Evolutionary conservation across 1,284 basidiomycete species (phyloP).

Genomic region (Butyriboletus regius): DNA sequence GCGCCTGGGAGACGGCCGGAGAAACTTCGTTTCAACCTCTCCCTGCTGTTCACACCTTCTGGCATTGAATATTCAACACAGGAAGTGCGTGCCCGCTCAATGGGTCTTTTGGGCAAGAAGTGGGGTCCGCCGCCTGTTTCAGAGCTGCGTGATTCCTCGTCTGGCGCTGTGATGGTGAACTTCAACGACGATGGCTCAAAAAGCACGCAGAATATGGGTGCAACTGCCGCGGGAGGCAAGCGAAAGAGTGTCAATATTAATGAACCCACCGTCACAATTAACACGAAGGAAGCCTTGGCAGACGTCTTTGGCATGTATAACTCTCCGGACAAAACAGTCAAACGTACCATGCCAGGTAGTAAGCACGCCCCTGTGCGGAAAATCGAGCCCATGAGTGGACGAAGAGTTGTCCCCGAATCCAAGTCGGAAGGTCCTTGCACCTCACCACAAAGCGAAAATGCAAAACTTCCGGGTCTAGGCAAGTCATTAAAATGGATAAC

Average conservation of each 20-base stretch:
- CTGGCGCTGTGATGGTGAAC: constrained; percentile 37
- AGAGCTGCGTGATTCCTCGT: constrained; percentile 32
- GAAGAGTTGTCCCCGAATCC: constrained; percentile 12
- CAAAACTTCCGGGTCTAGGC: constrained; percentile 38
- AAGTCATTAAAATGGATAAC: constrained; percentile 20
- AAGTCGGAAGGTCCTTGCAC: constrained; percentile 30
- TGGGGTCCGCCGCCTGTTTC: constrained; percentile 62
- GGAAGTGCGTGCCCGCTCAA: constrained; percentile 67
- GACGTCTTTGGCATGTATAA: constrained; percentile 93
- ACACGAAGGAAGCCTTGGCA: constrained; percentile 84
- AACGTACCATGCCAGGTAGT: constrained; percentile 46
- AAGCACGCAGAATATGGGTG: constrained; percentile 37
- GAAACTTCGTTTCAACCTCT: constrained; percentile 58
- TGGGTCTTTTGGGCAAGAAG: constrained; percentile 72
- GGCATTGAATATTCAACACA: constrained; percentile 64
- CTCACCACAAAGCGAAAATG: constrained; percentile 35
- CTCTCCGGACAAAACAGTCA: constrained; percentile 71
- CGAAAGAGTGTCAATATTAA: constrained; percentile 35
- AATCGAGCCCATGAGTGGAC: constrained; percentile 43
- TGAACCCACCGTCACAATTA: constrained; percentile 70
- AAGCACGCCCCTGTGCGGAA: constrained; percentile 65
- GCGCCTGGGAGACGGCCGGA: constrained; percentile 63
- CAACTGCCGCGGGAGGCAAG: constrained; percentile 28
- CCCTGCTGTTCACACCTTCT: constrained; percentile 60
- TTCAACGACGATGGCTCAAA: constrained; percentile 50